A percentile compares a stretch with the other conserved stretches of the same genome.
Conservation (phyloP, 2,329 filamentous ascomycete species). For the Fusarium tupiense region DNA sequence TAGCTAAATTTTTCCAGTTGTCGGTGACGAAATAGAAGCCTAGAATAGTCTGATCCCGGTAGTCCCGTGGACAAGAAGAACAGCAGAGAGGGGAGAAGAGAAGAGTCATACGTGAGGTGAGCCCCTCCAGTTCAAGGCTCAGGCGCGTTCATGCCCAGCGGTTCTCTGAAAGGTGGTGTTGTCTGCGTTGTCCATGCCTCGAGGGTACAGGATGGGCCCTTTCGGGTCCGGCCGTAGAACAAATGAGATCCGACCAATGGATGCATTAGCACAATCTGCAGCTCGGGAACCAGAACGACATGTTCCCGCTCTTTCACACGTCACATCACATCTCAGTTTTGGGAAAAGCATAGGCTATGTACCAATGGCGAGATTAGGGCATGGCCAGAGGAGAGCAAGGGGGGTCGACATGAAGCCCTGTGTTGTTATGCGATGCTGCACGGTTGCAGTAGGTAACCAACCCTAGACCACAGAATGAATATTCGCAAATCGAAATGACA, state of each 20-base stretch:
- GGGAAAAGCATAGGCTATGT: constrained; percentile 8
- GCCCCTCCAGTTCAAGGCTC: constrained; percentile 40
- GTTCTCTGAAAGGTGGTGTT: constrained; percentile 30
- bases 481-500: not conserved
- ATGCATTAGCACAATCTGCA: constrained; percentile 31
- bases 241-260: constrained; percentile 28
- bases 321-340: constrained; percentile 32
- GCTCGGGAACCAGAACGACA: constrained; percentile 36
- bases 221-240: constrained; percentile 30
- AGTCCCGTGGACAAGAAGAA: constrained; percentile 3
- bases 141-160: constrained; percentile 43
- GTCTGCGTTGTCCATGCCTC: constrained; percentile 35
- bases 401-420: constrained; percentile 22
- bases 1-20: constrained; percentile 23
- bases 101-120: constrained; percentile 36
- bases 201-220: constrained; percentile 1
- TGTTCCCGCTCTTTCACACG: constrained; percentile 34
- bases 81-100: not conserved
- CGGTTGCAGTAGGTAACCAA: constrained; percentile 11
- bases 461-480: constrained; percentile 33
- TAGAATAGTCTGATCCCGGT: constrained; percentile 17
- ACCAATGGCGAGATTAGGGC: constrained; percentile 33
- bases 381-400: constrained; percentile 21
- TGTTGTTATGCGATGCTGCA: constrained; percentile 2
- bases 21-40: constrained; percentile 37